A percentile compares a stretch with the other conserved stretches of the same genome.
Evolutionary conservation across 129 eudicot genomes (phyloP).

Genomic region (carrot (Daucus carota)): DNA sequence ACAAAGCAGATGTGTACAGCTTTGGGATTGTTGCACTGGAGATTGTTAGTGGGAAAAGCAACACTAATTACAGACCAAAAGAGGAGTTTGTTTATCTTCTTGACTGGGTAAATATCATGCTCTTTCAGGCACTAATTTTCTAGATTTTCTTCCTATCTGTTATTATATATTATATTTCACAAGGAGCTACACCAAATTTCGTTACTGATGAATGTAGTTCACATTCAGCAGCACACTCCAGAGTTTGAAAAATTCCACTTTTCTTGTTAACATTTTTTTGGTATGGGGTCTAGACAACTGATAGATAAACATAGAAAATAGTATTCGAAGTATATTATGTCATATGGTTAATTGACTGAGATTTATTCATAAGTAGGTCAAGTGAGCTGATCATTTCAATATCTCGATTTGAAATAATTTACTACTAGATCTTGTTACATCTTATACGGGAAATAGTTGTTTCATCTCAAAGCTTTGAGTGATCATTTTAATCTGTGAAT

Average conservation of each 20-base stretch:
- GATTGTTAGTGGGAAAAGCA: conserved; percentile 53
- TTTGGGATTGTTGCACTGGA: conserved; percentile 43
- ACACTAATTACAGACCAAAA: conserved; percentile 42
- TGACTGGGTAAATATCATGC: conserved; percentile 43
- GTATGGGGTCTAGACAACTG: background rate
- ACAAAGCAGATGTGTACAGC: conserved; percentile 52
- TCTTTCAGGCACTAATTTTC: background rate
- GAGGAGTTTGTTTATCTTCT: conserved; percentile 58
- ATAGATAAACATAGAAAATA: background rate
- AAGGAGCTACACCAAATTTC: background rate
- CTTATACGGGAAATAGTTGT: background rate
- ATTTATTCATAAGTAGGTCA: background rate
- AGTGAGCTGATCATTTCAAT: background rate
- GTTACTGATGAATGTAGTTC: background rate
- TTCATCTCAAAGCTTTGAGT: background rate
- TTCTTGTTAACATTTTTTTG: background rate
- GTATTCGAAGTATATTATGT: background rate
- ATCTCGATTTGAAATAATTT: background rate
- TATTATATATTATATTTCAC: background rate
- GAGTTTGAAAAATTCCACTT: background rate
- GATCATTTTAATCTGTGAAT: background rate
- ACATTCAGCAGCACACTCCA: background rate
- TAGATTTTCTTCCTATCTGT: background rate
- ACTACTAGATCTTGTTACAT: background rate
- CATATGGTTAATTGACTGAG: background rate